A percentile compares a stretch with the other conserved stretches of the same genome.
Conservation (phyloP, 1,284 basidiomycete genomes). For the Salmacisia buchloeana region DNA sequence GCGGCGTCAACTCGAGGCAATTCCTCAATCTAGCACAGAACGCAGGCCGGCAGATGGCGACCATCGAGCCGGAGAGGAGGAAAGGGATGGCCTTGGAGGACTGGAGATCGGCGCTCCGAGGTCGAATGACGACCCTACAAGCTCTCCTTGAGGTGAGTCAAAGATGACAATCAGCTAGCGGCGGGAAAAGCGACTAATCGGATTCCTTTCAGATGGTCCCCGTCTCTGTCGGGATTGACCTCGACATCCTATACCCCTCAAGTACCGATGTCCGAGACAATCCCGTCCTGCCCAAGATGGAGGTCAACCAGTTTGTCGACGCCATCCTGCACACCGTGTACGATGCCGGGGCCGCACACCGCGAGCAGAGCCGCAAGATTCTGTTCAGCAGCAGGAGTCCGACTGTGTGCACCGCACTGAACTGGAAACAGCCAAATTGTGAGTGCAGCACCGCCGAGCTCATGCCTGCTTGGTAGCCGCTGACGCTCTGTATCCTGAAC, state of each 20-base stretch:
- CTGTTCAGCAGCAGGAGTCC: conserved; percentile 43
- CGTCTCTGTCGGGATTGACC: conserved; percentile 36
- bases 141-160: conserved; percentile 27
- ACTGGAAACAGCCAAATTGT: conserved; percentile 99
- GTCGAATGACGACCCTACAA: conserved; percentile 31
- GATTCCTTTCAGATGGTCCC: conserved; percentile 23
- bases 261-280: conserved; percentile 36
- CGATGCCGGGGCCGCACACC: conserved; percentile 35
- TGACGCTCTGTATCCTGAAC: not conserved
- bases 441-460: conserved; percentile 41
- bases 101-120: conserved; percentile 31
- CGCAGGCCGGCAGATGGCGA: conserved; percentile 21
- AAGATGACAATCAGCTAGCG: not conserved
- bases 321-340: conserved; percentile 48
- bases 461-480: conserved; percentile 12
- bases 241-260: conserved; percentile 45
- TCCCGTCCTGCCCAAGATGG: conserved; percentile 35
- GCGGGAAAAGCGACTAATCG: not conserved
- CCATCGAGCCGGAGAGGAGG: conserved; percentile 12
- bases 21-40: conserved; percentile 64
- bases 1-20: conserved; percentile 74
- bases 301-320: conserved; percentile 47
- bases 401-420: conserved; percentile 63
- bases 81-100: conserved; percentile 24
- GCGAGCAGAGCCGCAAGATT: conserved; percentile 39